Percentiles rank a stretch among this genome's conserved stretches.
Conservation (phyloP, 2,329 filamentous ascomycete species). For the Capronia epimyces region DNA sequence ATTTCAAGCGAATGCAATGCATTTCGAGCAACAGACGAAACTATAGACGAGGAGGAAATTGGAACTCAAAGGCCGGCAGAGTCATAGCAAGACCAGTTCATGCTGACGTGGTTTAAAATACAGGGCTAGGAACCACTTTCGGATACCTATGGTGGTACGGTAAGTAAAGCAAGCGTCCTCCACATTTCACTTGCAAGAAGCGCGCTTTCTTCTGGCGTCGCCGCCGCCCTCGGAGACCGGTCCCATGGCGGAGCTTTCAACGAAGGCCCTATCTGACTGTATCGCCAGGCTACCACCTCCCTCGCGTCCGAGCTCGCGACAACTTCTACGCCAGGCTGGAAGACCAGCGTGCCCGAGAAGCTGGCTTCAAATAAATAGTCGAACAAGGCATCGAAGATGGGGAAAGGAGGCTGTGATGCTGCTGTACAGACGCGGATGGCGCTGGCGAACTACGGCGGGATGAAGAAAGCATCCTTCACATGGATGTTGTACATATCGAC, state of each 20-base stretch:
- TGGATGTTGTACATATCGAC: slow-evolving; percentile 4
- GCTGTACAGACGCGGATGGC: too few species aligned
- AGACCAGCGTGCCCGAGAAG: slow-evolving; percentile 49
- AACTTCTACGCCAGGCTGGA: slow-evolving; percentile 60
- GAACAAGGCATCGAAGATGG: neutral
- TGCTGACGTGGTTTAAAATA: slow-evolving; percentile 3
- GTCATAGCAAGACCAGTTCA: neutral
- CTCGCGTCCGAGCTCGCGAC: slow-evolving; percentile 58
- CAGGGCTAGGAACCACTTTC: slow-evolving; percentile 57
- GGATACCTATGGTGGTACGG: slow-evolving; percentile 66
- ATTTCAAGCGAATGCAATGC: neutral
- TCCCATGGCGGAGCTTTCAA: too few species aligned
- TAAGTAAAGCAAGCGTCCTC: slow-evolving; percentile 36
- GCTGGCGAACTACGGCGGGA: neutral
- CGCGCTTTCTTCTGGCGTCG: neutral
- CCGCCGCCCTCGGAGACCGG: too few species aligned
- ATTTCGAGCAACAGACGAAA: neutral
- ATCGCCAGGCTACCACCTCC: slow-evolving; percentile 54
- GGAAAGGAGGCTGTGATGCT: too few species aligned
- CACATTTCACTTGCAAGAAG: neutral
- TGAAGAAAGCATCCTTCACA: neutral
- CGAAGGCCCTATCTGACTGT: neutral
- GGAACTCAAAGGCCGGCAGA: neutral
- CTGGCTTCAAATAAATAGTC: slow-evolving; percentile 26
- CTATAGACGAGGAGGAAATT: neutral